Base-by-base conservation (phyloP, 805 yeast species). In the Candida patagonica region DNA sequence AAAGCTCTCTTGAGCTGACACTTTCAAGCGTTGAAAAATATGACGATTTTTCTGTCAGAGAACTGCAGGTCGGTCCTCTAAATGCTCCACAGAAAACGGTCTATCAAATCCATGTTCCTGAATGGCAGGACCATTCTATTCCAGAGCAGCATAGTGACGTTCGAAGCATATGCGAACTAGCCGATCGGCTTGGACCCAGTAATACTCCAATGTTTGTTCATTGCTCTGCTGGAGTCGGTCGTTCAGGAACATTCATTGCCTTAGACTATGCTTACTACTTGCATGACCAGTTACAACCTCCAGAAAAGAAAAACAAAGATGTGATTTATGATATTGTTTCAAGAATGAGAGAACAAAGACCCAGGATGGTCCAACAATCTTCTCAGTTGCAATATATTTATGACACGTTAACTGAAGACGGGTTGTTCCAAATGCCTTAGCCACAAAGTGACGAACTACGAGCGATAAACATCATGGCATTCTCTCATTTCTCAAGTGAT, bases 211-310 rank as follows among this genome's bases (percentile, higher is more conserved):
- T 78, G 5, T 56, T 86, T 34, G 83, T 82, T 20, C 97, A 89
- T 60, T 89, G 98, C 55, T 85, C 95, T 5, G 97, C 97, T 1
- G 98, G 98, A 0, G 87, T 95, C 55, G 98, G 98, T 15, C 67
- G 98, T 42, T 86, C 97, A 0, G 98, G 98, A 2, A 83, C 95
- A 1, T 80, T 79, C 54, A 76, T 87, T 45, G 74, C 86, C 1
- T 62, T 81, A 17, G 94, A 84, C 53, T 33, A 33, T 78, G 36
- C 44, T 66, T 38, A 47, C 61, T 21, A 47, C 35, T 35, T 52
- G 17, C 41, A 20, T 17, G 48, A 38, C 10, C 23, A 31, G 20
- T 32, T 37, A 6, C 26, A 16, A 15, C 30, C 16, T 17, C 3
- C 30, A 12, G 35, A 31, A 15, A 12, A 20, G 17, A 20, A 27